Base-by-base conservation (phyloP, 2,329 filamentous ascomycete genomes). In the Pseudopithomyces chartarum region DNA sequence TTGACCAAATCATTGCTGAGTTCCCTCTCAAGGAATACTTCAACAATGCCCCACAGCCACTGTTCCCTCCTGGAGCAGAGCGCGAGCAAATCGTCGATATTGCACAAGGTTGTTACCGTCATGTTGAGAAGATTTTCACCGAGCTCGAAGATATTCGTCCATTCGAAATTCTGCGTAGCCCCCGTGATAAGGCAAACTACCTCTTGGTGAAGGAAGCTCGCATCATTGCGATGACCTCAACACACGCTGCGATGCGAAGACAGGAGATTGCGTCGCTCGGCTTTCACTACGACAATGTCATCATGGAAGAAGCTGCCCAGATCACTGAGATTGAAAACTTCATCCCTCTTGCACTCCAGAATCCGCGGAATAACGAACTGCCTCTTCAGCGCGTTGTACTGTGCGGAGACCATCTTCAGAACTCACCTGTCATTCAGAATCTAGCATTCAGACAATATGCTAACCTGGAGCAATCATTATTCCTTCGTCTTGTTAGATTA, bases 251-350 rank as follows among this genome's bases (percentile, higher is more conserved):
- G 1, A 99, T 99, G 84, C 87, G 92, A 59, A 84, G 94, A 60
- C 87, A 91, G 61, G 94, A 98, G 68, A 98, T 99, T 66, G 90
- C 92, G 0, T 84, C 86, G 15, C 84, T 98, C n/a, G 93, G 93
- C 15, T 99, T 99, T 78, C 91, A 92, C 65, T 99, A 99, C 69
- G 93, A 98, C 80, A 99, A 97, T 62, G 90, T 99, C 12, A 84
- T 99, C 52, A 97, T 99, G 90, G 95, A 99, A 79, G 95, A 99
- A 82, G 94, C 95, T 5, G 95, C 95, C 12, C 95, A 99, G 72
- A 94, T 99, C 70, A 99, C 94, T 0, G 95, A 99, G 75, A 90
- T 97, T 44, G 95, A 99, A 73, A 96, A 92, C 62, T 98, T 99
- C 77, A 92, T 99, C 61, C 95, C 95, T 0, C 82, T 97, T 52